A percentile compares a stretch with the other conserved stretches of the same genome.
Evolutionary conservation across 1,284 basidiomycete species (phyloP).

Genomic region (Fomitiporia mediterranea): DNA sequence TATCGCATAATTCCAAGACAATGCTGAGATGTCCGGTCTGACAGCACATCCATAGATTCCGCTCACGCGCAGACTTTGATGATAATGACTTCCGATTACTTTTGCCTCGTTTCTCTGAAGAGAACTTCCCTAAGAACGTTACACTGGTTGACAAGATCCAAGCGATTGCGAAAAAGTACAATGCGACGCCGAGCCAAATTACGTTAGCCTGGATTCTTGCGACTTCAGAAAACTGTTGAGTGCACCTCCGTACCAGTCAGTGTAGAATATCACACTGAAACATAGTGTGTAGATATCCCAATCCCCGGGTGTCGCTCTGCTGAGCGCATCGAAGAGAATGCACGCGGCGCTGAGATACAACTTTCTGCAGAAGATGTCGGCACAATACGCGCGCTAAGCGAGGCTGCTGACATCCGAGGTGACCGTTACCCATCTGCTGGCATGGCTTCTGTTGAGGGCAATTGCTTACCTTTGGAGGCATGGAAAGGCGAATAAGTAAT

Average conservation of each 20-base stretch:
- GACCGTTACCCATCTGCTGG: background rate
- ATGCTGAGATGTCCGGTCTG: background rate
- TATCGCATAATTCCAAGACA: background rate
- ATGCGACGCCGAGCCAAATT: conserved; percentile 33
- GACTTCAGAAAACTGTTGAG: conserved; percentile 28
- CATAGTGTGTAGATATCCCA: conserved; percentile 15
- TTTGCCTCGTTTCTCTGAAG: conserved; percentile 32
- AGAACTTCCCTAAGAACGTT: conserved; percentile 38
- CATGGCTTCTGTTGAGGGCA: background rate
- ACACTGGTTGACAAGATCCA: conserved; percentile 32
- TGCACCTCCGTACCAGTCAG: background rate
- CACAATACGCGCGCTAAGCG: conserved; percentile 8
- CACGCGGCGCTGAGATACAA: conserved; percentile 10
- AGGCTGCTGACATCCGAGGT: conserved; percentile 13
- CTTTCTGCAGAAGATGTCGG: conserved; percentile 12
- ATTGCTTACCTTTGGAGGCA: conserved; percentile 13
- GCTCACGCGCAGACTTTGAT: conserved; percentile 30
- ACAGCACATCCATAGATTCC: conserved; percentile 21
- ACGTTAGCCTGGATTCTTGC: conserved; percentile 37
- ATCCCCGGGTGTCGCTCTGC: conserved; percentile 14
- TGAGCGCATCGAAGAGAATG: conserved; percentile 17
- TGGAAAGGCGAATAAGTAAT: conserved; percentile 13
- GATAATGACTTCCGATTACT: conserved; percentile 31
- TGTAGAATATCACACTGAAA: no score
- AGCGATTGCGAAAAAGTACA: conserved; percentile 27